A percentile compares a stretch with the other conserved stretches of the same genome.
Conservation (phyloP, 208 protist genomes). For the Trypanosoma congolense region DNA sequence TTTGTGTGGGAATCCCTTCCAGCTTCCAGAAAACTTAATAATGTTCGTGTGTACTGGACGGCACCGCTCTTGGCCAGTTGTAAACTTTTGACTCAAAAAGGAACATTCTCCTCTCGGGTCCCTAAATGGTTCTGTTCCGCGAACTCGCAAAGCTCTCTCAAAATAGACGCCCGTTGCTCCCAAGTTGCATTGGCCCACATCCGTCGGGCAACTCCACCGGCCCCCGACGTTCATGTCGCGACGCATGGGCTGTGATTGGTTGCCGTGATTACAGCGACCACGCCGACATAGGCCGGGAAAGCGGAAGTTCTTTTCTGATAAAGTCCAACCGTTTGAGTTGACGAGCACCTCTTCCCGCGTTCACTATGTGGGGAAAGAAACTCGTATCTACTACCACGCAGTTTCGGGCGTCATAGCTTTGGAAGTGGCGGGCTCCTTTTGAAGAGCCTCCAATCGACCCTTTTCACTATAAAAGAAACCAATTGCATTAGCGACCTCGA, state of each 20-base stretch:
- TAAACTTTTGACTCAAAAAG: slow-evolving; percentile 8
- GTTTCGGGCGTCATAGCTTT: too few relatives aligned
- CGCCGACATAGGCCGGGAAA: too few relatives aligned
- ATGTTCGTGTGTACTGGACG: slow-evolving; percentile 3
- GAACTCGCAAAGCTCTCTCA: slow-evolving; percentile 1
- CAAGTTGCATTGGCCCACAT: slow-evolving; percentile 7
- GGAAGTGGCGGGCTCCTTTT: too few relatives aligned
- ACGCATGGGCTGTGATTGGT: slow-evolving; percentile 4
- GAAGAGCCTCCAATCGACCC: too few relatives aligned
- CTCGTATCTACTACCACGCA: too few relatives aligned
- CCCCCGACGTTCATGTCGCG: slow-evolving; percentile 1
- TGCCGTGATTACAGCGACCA: not conserved
- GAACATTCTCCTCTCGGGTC: slow-evolving; percentile 5
- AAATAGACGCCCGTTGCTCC: slow-evolving; percentile 7
- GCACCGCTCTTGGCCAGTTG: slow-evolving; percentile 12
- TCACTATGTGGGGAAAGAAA: too few relatives aligned
- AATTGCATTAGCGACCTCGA: too few relatives aligned
- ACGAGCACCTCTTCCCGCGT: too few relatives aligned
- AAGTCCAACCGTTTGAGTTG: too few relatives aligned
- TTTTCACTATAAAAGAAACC: too few relatives aligned
- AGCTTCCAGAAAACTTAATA: not conserved
- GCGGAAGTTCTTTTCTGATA: too few relatives aligned
- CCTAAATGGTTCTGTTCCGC: slow-evolving; percentile 3
- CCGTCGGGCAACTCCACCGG: not conserved
- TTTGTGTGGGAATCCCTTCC: not conserved